Base-by-base conservation (phyloP, 2,329 filamentous ascomycete genomes). In the Aspergillus brunneoviolaceus region DNA sequence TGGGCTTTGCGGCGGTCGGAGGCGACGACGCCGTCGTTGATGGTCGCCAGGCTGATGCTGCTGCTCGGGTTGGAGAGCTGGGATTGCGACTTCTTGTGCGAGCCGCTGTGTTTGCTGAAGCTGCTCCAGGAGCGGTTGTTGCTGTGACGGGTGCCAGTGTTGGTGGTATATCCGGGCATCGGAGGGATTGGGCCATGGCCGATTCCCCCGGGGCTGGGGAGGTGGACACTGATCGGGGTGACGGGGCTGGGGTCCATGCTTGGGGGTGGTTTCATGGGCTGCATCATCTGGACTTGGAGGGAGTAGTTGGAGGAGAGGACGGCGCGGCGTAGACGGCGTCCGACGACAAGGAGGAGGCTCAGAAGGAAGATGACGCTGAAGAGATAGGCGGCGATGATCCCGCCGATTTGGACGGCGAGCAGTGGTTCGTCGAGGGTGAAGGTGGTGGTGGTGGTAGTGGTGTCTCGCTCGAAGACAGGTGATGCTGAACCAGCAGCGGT, bases 341-440 rank as follows among this genome's bases (percentile, higher is more conserved):
- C 74, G 74, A 92, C 81, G 23, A 84, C 74, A 48, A 92, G 79
- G 7, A 92, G 79, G 51, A 85, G 79, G 35, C 86, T 80, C 68
- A 91, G 88, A 69, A 95, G 86, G 69, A 95, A 76, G 69, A 92
- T 82, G 71, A 96, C 83, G 39, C 87, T 90, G 62, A 91, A 75
- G 60, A 93, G 83, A 85, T 97, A 97, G 60, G 90, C 88, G 62
- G 88, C 92, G 60, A 94, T 84, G 61, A 98, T 90, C 66, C 88
- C 91, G 64, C 90, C 89, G 67, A 97, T 88, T 76, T 97, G 89
- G 60, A 87, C 88, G 19, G 92, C 91, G 23, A 97, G 85, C 58
- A 89, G 86, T 19, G 82, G 77, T 64, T 79, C 79, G 72, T 92
- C 82, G 68, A 86, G 80, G 52, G 39, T n/a, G 16, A 19, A 45